Base-by-base conservation (phyloP, 2,329 filamentous ascomycete species). In the Pseudopyricularia javanii region DNA sequence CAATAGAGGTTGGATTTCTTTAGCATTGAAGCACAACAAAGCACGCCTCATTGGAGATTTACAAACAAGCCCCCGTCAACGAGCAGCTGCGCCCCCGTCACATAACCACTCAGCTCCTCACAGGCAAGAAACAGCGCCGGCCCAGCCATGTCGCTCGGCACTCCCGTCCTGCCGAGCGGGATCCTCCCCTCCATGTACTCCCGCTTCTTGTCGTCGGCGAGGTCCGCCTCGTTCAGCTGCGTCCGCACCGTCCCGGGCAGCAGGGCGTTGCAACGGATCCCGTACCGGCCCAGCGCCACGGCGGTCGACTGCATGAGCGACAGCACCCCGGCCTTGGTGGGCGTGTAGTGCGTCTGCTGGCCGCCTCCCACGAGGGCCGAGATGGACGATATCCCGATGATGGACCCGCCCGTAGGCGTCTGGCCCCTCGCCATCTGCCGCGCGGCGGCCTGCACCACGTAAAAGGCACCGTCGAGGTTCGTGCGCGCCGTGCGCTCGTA, bases 401-500 rank as follows among this genome's bases (percentile, higher is more conserved):
- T 93, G 60, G 80, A 84, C 33, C 90, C 90, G 15, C 89, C 88
- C 0, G 79, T 67, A 0, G 83, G 80, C 2, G 74, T 70, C 60
- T 87, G 76, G 30, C 64, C 59, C 33, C 68, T 69, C 0, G 85
- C 82, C 86, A 95, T 93, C 65, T 93, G 88, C 3, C 83, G 79
- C 1, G 88, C 89, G 2, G 88, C 90, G 0, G 89, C 87, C 72
- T 95, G 90, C 22, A 86, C 84, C 34, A 87, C 78, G 71, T 90
- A 91, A 71, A 94, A 95, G n/a, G 89, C 86, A 47, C 90, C 90
- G 59, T 85, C 82, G 58, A 95, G 81, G 69, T 95, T 95, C 50
- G 87, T 91, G 35, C 78, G 73, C 40, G 94, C 73, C 3, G 89
- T 94, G 53, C 75, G 73, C 56, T 78, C 70, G 62, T 90, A 86